Evolutionary conservation across 1,139 yeast genomes (phyloP), one percentile per base, ranked within the genome.

Genomic region (Magnusiomyces suaveolens): DNA sequence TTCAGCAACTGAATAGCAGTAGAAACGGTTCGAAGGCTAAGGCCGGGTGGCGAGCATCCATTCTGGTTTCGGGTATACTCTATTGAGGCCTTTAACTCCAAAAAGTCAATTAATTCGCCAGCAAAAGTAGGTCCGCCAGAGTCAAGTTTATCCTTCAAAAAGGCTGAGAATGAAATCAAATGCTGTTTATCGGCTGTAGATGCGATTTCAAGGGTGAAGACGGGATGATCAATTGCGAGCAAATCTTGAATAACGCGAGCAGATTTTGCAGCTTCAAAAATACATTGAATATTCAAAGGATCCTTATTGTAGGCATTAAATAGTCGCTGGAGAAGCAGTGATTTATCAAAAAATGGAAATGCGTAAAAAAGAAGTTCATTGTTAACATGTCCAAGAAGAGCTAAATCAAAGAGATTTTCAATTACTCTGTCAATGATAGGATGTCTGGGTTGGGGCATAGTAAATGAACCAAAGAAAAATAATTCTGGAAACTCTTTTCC

Each of bases 401-500:
- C 69, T 23, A 67, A 60, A 23, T 68, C 72, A 53, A 68, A 68
- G 43, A 70, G 62, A 51, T 66, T 68, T 50, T 63, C 63, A 43
- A 71, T 59, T 49, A 70, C 66, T 24, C 70, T 60, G 48, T 67
- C 72, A 44, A 68, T 62, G 18, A 68, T 59, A 6, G 64, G 61
- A 6, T 68, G 65, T 72, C 73, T 68, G 8, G 74, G 74, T 50
- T 64, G 63, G 8, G 71, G 67, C 48, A 68, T 60, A 32, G 64
- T 62, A 21, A 68, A 59, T 8, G 70, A 70, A 18, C 74, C 74
- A 8, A 70, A 57, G 47, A 71, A 63, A 46, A 71, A 62, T 21
- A 71, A 64, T 56, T 70, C 74, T 1, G 74, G 73, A 21, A 65
- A 60, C 14, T 62, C 49, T 54, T 70, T 69, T 21, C 70, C 71